phyloP scores from a whole-genome alignment of 2,329 filamentous ascomycete genomes.

The Phialophora macrospora region DNA sequence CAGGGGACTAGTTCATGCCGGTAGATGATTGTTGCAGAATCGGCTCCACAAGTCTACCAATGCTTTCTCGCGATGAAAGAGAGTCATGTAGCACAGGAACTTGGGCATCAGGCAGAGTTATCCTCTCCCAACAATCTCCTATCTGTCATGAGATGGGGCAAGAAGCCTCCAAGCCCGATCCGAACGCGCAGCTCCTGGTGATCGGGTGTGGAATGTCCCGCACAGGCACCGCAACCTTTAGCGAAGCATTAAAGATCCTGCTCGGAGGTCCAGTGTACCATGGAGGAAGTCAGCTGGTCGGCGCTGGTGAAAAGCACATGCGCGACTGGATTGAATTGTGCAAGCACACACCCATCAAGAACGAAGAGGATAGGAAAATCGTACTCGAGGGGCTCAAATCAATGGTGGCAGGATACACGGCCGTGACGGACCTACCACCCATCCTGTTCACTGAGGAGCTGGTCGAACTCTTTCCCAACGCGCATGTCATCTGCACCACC shows the following conservation, averaged over 20 bases:
- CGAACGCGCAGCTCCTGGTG: slow-evolving; percentile 15
- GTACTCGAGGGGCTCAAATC: slow-evolving; percentile 10
- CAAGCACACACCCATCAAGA: slow-evolving; percentile 18
- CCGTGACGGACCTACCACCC: slow-evolving; percentile 12
- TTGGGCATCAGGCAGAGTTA: not conserved
- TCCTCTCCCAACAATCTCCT: not conserved
- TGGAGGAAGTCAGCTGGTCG: slow-evolving; percentile 14
- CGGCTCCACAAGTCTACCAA: not conserved
- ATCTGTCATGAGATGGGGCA: slow-evolving; percentile 7
- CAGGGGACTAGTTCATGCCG: not conserved
- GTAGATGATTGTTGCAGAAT: not conserved
- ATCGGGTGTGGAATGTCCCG: slow-evolving; percentile 18
- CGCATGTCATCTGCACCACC: slow-evolving; percentile 15
- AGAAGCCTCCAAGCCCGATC: slow-evolving; percentile 11
- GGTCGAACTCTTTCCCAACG: slow-evolving; percentile 14
- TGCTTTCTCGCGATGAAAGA: not conserved
- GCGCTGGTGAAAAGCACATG: slow-evolving; percentile 10
- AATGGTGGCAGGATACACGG: slow-evolving; percentile 7
- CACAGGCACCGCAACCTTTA: slow-evolving; percentile 11
- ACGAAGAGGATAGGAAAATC: slow-evolving; percentile 9
- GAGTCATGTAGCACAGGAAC: not conserved
- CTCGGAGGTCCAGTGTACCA: slow-evolving; percentile 14
- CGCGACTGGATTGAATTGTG: slow-evolving; percentile 10
- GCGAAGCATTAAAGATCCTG: slow-evolving; percentile 11
- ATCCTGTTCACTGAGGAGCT: slow-evolving; percentile 16